Evolutionary conservation across 805 yeast species (phyloP), one percentile per base, ranked within the genome.

Genomic region (Ogataea pignaliae): DNA sequence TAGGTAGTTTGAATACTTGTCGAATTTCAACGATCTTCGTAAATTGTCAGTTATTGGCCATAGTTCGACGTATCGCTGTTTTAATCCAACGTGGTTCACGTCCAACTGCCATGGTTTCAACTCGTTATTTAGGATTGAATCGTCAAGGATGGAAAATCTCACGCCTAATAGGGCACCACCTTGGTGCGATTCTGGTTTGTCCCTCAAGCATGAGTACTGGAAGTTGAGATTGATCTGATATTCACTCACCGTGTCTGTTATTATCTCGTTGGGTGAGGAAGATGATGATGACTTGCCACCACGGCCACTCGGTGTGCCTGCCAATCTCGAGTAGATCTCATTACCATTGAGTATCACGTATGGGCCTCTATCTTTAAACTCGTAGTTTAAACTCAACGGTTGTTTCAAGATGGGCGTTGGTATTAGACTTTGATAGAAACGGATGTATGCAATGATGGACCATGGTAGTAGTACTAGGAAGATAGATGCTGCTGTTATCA

Each of bases 381-480:
- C 57, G 43, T 57, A 57, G 36, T 52, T 55, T 26, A 57, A 40
- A 10, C 44, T 31, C 13, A 57, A 42, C 3, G 34, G 21, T 12
- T 45, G 48, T 26, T 41, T 41, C 12, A 53, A 35, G 3, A 54
- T 28, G 1, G 58, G 55, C 3, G 48, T 40, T 1, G 70, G 69
- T 10, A 66, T 51, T 15, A 66, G 46, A 40, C 48, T 47, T 31
- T 55, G 51, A 53, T 63, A 59, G 46, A 65, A 65, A 44, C 55
- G 56, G 34, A 61, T 37, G 46, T 58, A 65, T 15, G 68, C 45
- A 11, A 65, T 32, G 9, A 63, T 34, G 1, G 70, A 64, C 50
- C 63, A 54, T 7, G 70, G 70, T 8, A 64, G 41, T 13, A 66
- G 55, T 14, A 64, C 51, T 10, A 55, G 28, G n/a, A 53, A 39